phyloP scores from a whole-genome alignment of 352 stramenopile genomes.

The Phytophthora cryptogea region DNA sequence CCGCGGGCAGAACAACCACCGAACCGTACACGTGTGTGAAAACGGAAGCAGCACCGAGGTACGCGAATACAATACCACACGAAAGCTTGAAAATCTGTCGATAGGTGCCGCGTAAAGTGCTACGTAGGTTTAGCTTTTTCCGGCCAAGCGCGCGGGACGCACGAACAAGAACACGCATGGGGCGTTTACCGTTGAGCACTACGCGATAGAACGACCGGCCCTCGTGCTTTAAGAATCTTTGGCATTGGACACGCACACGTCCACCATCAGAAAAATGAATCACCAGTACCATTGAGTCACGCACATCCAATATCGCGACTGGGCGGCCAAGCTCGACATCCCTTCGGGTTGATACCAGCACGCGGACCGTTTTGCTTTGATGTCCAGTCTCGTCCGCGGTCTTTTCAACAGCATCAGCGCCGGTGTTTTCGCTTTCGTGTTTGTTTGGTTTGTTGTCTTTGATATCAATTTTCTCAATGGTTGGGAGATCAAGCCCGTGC shows the following conservation, averaged over 20 bases:
- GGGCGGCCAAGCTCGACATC: constrained; percentile 43
- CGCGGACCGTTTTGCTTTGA: constrained; percentile 6
- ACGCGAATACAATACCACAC: constrained; percentile 58
- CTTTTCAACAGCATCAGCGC: constrained; percentile 14
- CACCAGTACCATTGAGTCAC: constrained; percentile 49
- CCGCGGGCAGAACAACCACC: constrained; percentile 53
- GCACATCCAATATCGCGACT: constrained; percentile 48
- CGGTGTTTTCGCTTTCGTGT: background rate
- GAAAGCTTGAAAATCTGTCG: constrained; percentile 70
- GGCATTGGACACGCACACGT: constrained; percentile 48
- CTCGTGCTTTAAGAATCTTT: constrained; percentile 47
- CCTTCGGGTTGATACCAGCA: constrained; percentile 28
- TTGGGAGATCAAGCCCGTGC: constrained; percentile 58
- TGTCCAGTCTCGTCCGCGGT: constrained; percentile 9
- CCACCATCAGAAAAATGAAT: constrained; percentile 68
- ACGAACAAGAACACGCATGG: constrained; percentile 58
- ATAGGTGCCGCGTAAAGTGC: constrained; percentile 62
- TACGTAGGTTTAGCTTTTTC: constrained; percentile 42
- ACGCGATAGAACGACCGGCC: constrained; percentile 59
- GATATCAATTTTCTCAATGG: constrained; percentile 59
- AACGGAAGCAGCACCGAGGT: constrained; percentile 49
- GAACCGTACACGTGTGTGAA: constrained; percentile 57
- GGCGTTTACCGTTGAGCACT: constrained; percentile 54
- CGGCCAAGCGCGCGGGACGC: constrained; percentile 25
- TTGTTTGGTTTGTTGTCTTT: constrained; percentile 24